phyloP scores from a whole-genome alignment of 2,329 filamentous ascomycete species.

The Hirsutella minnesotensis region DNA sequence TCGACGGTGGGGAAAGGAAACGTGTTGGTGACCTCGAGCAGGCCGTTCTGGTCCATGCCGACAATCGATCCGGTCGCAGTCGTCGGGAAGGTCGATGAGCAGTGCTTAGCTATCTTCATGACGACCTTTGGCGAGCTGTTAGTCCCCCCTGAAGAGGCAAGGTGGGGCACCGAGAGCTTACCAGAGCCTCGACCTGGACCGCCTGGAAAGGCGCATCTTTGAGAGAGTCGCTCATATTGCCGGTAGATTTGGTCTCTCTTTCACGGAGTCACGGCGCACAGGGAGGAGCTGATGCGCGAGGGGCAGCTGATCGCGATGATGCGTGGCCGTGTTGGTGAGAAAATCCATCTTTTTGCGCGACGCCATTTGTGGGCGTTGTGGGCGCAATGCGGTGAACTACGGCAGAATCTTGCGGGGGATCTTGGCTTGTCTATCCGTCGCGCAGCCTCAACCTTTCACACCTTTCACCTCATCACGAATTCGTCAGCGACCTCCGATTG shows the following conservation, averaged over 20 bases:
- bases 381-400: conserved; percentile 23
- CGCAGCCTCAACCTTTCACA: too few species aligned
- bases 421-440: neutral
- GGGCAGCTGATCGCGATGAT: conserved; percentile 9
- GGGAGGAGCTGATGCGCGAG: conserved; percentile 7
- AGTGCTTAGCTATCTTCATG: conserved; percentile 97
- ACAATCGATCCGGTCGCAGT: conserved; percentile 83
- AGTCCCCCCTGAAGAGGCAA: conserved; percentile 10
- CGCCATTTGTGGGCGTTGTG: conserved; percentile 33
- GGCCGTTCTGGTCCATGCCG: conserved; percentile 76
- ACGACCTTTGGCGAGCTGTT: conserved; percentile 51
- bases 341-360: conserved; percentile 31
- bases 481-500: too few species aligned
- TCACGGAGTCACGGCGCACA: conserved; percentile 1
- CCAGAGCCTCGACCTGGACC: conserved; percentile 90
- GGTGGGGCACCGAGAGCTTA: conserved; percentile 38
- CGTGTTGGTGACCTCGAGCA: conserved; percentile 84
- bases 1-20: conserved; percentile 89
- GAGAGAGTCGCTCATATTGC: conserved; percentile 44
- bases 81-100: conserved; percentile 76
- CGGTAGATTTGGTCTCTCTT: conserved; percentile 4
- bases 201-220: conserved; percentile 68
- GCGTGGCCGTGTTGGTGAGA: conserved; percentile 18
- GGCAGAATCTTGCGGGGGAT: conserved; percentile 21
- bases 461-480: too few species aligned